Evolutionary conservation across 1,284 basidiomycete species (phyloP).

Genomic region (Puccinia coronata): DNA sequence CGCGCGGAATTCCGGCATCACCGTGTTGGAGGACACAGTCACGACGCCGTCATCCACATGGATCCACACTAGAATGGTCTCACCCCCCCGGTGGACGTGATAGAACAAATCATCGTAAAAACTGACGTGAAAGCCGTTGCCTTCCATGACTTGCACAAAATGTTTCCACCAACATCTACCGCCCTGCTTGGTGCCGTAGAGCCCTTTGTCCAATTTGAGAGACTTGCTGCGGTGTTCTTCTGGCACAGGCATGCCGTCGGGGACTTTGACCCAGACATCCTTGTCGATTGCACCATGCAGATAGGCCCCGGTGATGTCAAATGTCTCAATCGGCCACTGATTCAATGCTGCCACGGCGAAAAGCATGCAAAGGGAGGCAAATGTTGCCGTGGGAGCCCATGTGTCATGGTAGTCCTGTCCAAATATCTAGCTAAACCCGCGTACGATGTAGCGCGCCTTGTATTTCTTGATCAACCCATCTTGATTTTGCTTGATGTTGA

Average conservation of each 20-base stretch:
- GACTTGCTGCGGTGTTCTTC: too few relatives aligned
- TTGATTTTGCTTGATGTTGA: constrained; percentile 27
- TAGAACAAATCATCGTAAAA: constrained; percentile 10
- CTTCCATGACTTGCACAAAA: too few relatives aligned
- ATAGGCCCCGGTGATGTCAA: constrained; percentile 38
- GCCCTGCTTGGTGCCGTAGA: constrained; percentile 34
- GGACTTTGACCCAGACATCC: constrained; percentile 10
- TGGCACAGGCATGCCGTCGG: neutral
- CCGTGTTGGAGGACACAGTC: neutral
- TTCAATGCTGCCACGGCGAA: neutral
- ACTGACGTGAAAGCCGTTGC: neutral
- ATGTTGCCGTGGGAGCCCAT: constrained; percentile 15
- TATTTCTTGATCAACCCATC: constrained; percentile 22
- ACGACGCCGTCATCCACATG: constrained; percentile 26
- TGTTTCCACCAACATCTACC: too few relatives aligned
- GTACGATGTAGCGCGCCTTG: constrained; percentile 13
- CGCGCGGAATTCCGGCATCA: neutral
- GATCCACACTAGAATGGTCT: constrained; percentile 4
- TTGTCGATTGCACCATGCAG: constrained; percentile 31
- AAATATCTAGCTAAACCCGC: neutral
- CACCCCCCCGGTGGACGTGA: neutral
- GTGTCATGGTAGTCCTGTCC: constrained; percentile 28
- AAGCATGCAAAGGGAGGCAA: constrained; percentile 12
- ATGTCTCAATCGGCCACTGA: neutral
- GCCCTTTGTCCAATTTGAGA: constrained; percentile 10